Base-by-base conservation (phyloP, 1,284 basidiomycete genomes). In the Puccinia coronata region DNA sequence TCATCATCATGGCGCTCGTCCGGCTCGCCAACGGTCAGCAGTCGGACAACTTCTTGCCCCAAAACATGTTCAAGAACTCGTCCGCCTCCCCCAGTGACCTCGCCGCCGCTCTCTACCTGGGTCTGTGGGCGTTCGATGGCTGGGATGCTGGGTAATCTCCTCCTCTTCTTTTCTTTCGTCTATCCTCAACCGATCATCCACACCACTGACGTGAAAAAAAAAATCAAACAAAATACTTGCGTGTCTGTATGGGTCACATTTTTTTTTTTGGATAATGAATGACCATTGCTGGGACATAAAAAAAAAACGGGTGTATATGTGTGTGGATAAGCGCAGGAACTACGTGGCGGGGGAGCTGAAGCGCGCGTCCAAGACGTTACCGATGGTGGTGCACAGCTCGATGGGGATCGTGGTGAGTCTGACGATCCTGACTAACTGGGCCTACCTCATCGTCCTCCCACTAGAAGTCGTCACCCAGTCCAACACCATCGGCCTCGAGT, bases 61-160 rank as follows among this genome's bases (percentile, higher is more conserved):
- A 82, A 2, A 88, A 91, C 43, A 85, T 94, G 23, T 98, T 97
- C 84, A 87, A 88, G 9, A 91, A 90, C 1, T 92, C 94, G 3
- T 93, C 92, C 77, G 89, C 86, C 9, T 92, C 92, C 82, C 92
- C 93, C 0, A 92, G 93, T 2, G 88, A 91, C 2, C 99, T 95
- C 87, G 95, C 96, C 4, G 88, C 99, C 16, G 97, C 96, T 0
- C 87, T 98, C 3, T 99, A 98, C 87, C 96, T 94, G 16, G 95
- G 95, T 0, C 87, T 99, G 0, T 99, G 95, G 95, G 95, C 95
- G 0, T 95, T 94, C 84, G 94, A 96, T 85, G 95, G 96, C 0
- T 98, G 95, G 93, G 84, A 86, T 55, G 31, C 72, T 83, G 85
- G 61, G 79, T 80, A 34, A 83, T 82, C 20, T 31, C 0, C 18